These are phyloP conservation scores for Brasilioporus rufonigricans DNA, from an alignment of 768 basidiomycete genomes.

Conservation along the genomic window DNA sequence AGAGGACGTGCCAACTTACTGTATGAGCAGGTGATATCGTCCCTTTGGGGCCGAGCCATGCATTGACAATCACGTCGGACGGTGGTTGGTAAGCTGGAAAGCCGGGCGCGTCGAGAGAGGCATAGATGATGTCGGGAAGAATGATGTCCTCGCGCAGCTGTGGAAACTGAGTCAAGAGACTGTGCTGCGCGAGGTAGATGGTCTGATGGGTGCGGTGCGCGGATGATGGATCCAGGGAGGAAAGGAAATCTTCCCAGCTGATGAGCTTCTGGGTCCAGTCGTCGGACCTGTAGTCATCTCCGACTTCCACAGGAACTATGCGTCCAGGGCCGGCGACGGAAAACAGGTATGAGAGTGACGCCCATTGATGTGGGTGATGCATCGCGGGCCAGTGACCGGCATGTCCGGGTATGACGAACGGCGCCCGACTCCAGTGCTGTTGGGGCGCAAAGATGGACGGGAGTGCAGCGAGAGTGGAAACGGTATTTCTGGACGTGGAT, in stretches of 20 bases:
- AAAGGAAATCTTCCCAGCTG: slow-evolving; percentile 73
- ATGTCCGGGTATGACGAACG: slow-evolving; percentile 74
- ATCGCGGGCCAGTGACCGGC: slow-evolving; percentile 79
- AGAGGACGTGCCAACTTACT: slow-evolving; percentile 41
- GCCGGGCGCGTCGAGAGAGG: slow-evolving; percentile 45
- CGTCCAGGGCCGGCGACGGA: slow-evolving; percentile 74
- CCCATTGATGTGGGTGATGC: slow-evolving; percentile 53
- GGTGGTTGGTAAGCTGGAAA: slow-evolving; percentile 62
- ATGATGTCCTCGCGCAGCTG: slow-evolving; percentile 67
- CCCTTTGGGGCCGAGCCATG: slow-evolving; percentile 79
- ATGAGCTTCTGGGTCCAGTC: slow-evolving; percentile 84
- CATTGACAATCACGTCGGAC: slow-evolving; percentile 63
- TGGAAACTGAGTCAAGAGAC: slow-evolving; percentile 83
- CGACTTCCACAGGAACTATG: slow-evolving; percentile 88
- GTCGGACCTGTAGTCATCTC: slow-evolving; percentile 73
- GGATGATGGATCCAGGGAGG: slow-evolving; percentile 35
- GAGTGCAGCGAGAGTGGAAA: slow-evolving; percentile 43
- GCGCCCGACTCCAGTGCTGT: slow-evolving; percentile 39
- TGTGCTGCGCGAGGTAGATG: slow-evolving; percentile 90
- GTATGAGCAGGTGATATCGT: slow-evolving; percentile 90
- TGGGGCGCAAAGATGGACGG: slow-evolving; percentile 63
- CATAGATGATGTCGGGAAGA: slow-evolving; percentile 89
- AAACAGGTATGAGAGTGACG: slow-evolving; percentile 64
- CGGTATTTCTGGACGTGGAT: slow-evolving; percentile 19
- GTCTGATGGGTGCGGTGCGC: slow-evolving; percentile 25